Percentiles rank a stretch among this genome's conserved stretches.
These are phyloP conservation scores for Termitomyces sp. DNA, from an alignment of 768 basidiomycete species.

Conservation along the genomic window DNA sequence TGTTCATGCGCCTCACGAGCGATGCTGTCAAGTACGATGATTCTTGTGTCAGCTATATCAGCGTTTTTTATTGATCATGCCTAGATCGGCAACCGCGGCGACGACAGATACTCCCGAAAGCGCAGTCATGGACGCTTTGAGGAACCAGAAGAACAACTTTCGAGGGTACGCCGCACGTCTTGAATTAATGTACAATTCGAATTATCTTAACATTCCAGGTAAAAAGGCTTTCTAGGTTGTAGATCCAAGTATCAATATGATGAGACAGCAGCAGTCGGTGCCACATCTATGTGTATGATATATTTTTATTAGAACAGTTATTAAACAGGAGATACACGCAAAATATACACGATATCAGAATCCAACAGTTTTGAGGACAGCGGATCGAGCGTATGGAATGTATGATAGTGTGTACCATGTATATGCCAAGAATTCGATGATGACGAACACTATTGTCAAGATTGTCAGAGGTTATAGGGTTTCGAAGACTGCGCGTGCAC, in stretches of 20 bases:
- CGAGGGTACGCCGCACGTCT: slow-evolving; percentile 40
- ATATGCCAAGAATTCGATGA: slow-evolving; percentile 88
- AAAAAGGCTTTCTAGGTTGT: slow-evolving; percentile 6
- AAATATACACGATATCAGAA: slow-evolving; percentile 21
- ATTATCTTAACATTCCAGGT: neutral
- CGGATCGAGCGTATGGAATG: slow-evolving; percentile 85
- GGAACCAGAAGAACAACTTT: slow-evolving; percentile 83
- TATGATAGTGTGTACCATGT: slow-evolving; percentile 86
- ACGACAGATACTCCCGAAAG: slow-evolving; percentile 37
- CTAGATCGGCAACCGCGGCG: slow-evolving; percentile 45
- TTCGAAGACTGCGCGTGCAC: slow-evolving; percentile 15
- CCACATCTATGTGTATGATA: neutral
- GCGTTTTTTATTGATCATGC: neutral
- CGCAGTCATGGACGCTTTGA: slow-evolving; percentile 65
- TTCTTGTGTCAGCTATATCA: neutral
- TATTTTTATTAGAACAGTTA: neutral
- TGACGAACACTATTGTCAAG: slow-evolving; percentile 64
- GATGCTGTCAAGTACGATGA: slow-evolving; percentile 55
- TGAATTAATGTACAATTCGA: neutral
- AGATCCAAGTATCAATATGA: neutral
- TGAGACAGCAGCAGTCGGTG: neutral
- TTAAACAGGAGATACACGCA: neutral
- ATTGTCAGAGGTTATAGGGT: slow-evolving; percentile 7
- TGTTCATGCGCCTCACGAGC: slow-evolving; percentile 80
- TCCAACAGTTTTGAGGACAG: slow-evolving; percentile 61